Evolutionary conservation across 192 early-diverging fungal species (phyloP), one percentile per base, ranked within the genome.

Genomic region (Haplosporangium gracile): DNA sequence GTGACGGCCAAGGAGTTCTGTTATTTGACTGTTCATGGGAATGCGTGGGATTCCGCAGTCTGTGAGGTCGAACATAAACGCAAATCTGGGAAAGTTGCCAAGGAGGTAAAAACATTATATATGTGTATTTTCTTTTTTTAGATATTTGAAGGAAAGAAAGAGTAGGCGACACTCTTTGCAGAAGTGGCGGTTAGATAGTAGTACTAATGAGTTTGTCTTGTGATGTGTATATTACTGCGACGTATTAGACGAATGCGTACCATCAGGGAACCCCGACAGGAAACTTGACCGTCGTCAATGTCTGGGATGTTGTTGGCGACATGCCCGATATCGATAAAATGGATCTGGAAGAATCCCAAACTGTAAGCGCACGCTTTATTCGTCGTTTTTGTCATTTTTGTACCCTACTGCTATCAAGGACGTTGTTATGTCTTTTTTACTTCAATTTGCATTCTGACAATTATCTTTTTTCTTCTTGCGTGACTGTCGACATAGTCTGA

Each of bases 51-150:
- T 16, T 79, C 75, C 45, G 82, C 82, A 20, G 81, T 89, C 15
- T 89, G 89, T 39, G 81, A 82, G 7, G 55, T 89, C n/a, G 82
- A 88, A 68, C 82, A 88, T 42, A 89, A 87, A 72, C 68, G 86
- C 73, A 88, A 85, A 72, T 89, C 89, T 4, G 89, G 89, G 39
- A 89, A 85, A 79, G 78, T 89, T 0, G 68, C 83, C 18, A 47
- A 81, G 74, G 89, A 89, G 89, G 89, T 45, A 45, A 45, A 43
- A 43, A 43, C 42, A 10, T 45, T 43, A 4, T 40, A 34, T 68
- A 45, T 47, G n/a, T n/a, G n/a, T n/a, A n/a, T n/a, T n/a, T n/a
- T n/a, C n/a, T n/a, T 49, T 77, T 39, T 57, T 57, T 51, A n/a
- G 77, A 45, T 16, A 36, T 6, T 51, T 24, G 24, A 45, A 45